Evolutionary conservation across 108 stramenopile genomes (phyloP), one percentile per base, ranked within the genome.

Genomic region (Cyclotella choctawhatcheeana): DNA sequence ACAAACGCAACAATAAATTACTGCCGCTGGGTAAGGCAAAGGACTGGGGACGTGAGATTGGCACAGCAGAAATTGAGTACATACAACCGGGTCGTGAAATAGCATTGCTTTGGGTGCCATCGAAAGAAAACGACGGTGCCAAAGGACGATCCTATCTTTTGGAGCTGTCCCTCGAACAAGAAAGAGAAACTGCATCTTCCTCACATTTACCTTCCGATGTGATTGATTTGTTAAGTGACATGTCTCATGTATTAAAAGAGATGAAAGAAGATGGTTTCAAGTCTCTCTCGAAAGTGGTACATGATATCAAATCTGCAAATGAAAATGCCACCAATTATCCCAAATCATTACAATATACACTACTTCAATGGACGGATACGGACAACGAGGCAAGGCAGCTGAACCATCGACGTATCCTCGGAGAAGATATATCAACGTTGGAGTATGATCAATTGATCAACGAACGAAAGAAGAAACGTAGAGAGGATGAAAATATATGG

Each of bases 281-380:
- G 25, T 59, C 58, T 6, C 58, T 59, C 16, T 30, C 58, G 31
- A 59, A 59, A 17, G 58, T 17, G 5, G 58, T 59, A 6, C 8
- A 59, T n/a, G 58, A 59, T 34, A 59, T 59, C 6, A 59, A 26
- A 25, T 27, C 6, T 10, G 24, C 58, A 27, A 26, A 29, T 26
- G 7, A 24, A 27, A 13, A 18, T 18, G 26, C n/a, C 6, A 5
- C 16, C 25, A 30, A 22, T n/a, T n/a, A n/a, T n/a, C n/a, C n/a
- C n/a, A n/a, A n/a, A n/a, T n/a, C n/a, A 59, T 26, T 26, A 59
- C 20, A 59, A 24, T 25, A 59, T 25, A 59, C 58, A 22, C 58
- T 59, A 7, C 44, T 64, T n/a, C 52, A 69, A 40, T 81, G 62
- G 61, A 68, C 55, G 2, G 80, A 81, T 48, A 44, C 76, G 25